Percentiles rank a stretch among this genome's conserved stretches.
phyloP scores from a whole-genome alignment of 2,329 filamentous ascomycete species.

The Emericellopsis cladophorae region DNA sequence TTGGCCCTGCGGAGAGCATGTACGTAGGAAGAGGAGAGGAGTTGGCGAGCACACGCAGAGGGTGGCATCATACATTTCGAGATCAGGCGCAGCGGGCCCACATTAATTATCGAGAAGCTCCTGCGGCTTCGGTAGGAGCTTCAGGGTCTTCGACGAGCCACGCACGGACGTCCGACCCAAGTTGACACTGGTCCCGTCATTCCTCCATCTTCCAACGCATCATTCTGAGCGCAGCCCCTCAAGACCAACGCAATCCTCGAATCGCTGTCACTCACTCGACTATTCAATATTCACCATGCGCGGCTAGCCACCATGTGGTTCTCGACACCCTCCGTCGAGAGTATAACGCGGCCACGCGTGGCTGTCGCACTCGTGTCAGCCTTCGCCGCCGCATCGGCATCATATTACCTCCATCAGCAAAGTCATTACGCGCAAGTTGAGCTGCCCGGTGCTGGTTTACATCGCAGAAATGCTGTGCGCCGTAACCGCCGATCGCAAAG shows the following conservation, averaged over 20 bases:
- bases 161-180: no score
- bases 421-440: conserved; percentile 1
- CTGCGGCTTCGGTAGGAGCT: no score
- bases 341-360: conserved; percentile 39
- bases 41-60: not conserved
- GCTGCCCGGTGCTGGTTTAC: conserved; percentile 28
- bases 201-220: no score
- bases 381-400: conserved; percentile 40
- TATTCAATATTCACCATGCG: conserved; percentile 11
- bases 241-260: no score
- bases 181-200: no score
- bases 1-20: not conserved
- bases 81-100: no score
- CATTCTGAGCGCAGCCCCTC: no score
- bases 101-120: no score
- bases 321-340: conserved; percentile 37
- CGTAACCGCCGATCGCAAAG: conserved; percentile 25
- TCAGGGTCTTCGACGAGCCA: no score
- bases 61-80: not conserved
- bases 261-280: not conserved
- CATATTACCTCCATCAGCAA: conserved; percentile 42
- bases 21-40: not conserved
- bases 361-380: conserved; percentile 43
- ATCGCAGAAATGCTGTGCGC: conserved; percentile 56
- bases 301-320: conserved; percentile 27